These are phyloP conservation scores for Hymenoscyphus occultus DNA, from an alignment of 2,329 filamentous ascomycete species.

Conservation along the genomic window DNA sequence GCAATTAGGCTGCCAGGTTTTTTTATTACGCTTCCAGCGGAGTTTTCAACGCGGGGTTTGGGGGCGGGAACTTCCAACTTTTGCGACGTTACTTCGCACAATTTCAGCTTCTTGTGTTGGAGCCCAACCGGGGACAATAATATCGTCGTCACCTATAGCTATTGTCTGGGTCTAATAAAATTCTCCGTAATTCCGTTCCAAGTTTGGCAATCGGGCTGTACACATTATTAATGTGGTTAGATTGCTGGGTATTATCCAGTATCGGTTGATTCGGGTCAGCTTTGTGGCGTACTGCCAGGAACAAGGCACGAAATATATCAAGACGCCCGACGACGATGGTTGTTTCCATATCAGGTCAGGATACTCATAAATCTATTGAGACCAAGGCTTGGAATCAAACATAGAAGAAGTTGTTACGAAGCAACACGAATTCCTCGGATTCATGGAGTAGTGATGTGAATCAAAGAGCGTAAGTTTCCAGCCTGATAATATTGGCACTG, in stretches of 20 bases:
- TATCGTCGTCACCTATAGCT: no score
- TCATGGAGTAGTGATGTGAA: not conserved
- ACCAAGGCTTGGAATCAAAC: constrained; percentile 3
- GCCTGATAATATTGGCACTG: not conserved
- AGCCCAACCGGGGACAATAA: not conserved
- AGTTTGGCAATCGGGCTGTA: not conserved
- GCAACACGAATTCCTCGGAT: not conserved
- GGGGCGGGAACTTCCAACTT: not conserved
- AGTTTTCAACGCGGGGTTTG: not conserved
- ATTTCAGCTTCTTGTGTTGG: not conserved
- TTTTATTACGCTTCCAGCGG: constrained; percentile 1
- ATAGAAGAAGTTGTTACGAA: not conserved
- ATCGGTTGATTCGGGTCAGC: not conserved
- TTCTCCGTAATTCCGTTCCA: no score
- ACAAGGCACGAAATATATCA: constrained; percentile 4
- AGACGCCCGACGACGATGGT: not conserved
- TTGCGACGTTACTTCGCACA: not conserved
- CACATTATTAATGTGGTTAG: not conserved
- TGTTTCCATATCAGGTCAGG: not conserved
- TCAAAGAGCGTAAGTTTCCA: not conserved
- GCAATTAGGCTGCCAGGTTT: constrained; percentile 3
- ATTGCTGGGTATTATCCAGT: constrained; percentile 1
- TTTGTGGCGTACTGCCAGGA: constrained; percentile 5
- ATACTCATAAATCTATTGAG: not conserved
- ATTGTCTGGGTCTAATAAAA: no score